Percentiles rank a stretch among this genome's conserved stretches.
Evolutionary conservation across 148 eudicot species (phyloP).

Genomic region (Oxyria digyna): DNA sequence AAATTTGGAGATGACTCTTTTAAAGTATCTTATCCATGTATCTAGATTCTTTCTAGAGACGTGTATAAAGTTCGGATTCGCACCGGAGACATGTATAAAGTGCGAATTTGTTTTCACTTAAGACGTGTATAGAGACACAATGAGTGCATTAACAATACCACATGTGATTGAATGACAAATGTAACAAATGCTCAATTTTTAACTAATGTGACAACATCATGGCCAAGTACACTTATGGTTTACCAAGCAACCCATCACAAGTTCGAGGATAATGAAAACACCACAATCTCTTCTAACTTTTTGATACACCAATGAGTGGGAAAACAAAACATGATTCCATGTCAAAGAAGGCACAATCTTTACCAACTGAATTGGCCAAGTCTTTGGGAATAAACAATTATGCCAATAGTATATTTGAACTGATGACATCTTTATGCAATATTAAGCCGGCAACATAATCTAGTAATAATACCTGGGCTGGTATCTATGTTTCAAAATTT

Average conservation of each 20-base stretch:
- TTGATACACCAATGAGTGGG: too few relatives aligned
- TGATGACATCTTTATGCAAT: neutral
- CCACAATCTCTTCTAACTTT: too few relatives aligned
- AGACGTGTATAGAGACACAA: too few relatives aligned
- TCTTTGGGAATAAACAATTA: neutral
- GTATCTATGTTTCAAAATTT: neutral
- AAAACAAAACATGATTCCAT: neutral
- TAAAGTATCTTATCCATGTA: too few relatives aligned
- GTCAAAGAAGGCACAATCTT: neutral
- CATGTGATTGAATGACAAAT: too few relatives aligned
- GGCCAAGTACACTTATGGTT: neutral
- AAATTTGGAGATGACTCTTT: too few relatives aligned
- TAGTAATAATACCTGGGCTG: neutral
- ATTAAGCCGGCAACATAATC: neutral
- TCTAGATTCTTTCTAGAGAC: too few relatives aligned
- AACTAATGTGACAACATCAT: neutral
- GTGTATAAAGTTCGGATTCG: too few relatives aligned
- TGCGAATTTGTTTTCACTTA: too few relatives aligned
- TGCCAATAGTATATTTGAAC: neutral
- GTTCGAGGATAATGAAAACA: neutral
- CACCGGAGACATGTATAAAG: too few relatives aligned
- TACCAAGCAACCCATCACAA: neutral
- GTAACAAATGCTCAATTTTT: neutral
- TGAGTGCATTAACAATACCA: too few relatives aligned
- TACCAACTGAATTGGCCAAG: neutral